Percentiles rank a stretch among this genome's conserved stretches.
Conservation (phyloP, 176 grass and related monocot genomes). For the Carex cristatella region DNA sequence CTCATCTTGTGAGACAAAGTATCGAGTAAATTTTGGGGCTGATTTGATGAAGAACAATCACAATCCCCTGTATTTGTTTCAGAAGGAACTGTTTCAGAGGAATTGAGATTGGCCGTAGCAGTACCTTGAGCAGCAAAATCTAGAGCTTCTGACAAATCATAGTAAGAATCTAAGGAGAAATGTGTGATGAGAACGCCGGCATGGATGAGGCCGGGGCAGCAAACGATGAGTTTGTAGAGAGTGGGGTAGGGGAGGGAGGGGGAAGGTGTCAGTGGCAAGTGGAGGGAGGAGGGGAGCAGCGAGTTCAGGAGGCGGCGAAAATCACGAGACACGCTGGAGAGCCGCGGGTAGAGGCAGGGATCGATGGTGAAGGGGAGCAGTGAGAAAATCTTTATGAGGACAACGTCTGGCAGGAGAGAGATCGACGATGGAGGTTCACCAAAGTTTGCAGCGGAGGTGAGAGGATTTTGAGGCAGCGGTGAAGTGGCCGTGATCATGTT, state of each 20-base stretch:
- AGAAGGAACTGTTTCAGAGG: not conserved
- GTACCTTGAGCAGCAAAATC: not conserved
- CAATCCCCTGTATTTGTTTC: no score
- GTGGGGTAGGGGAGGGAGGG: conserved; percentile 26
- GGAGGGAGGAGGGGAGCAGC: conserved; percentile 47
- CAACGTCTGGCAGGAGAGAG: conserved; percentile 50
- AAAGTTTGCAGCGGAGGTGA: not conserved
- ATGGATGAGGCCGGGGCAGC: conserved; percentile 69
- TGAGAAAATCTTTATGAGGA: conserved; percentile 68
- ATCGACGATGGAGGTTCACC: not conserved
- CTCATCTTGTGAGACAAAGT: conserved; percentile 10
- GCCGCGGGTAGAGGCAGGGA: conserved; percentile 62
- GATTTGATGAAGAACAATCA: conserved; percentile 15
- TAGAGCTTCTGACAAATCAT: conserved; percentile 63
- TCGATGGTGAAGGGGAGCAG: conserved; percentile 47
- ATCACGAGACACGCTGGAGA: conserved; percentile 56
- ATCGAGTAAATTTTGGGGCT: not conserved
- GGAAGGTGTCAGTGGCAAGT: not conserved
- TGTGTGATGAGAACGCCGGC: conserved; percentile 58
- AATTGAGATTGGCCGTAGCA: not conserved
- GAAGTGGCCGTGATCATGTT: no score
- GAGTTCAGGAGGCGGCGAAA: conserved; percentile 42
- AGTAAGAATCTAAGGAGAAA: conserved; percentile 27
- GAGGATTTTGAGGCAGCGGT: not conserved
- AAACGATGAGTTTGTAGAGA: conserved; percentile 86